Evolutionary conservation across 768 basidiomycete genomes (phyloP), one percentile per base, ranked within the genome.

Genomic region (Cubamyces sp.): DNA sequence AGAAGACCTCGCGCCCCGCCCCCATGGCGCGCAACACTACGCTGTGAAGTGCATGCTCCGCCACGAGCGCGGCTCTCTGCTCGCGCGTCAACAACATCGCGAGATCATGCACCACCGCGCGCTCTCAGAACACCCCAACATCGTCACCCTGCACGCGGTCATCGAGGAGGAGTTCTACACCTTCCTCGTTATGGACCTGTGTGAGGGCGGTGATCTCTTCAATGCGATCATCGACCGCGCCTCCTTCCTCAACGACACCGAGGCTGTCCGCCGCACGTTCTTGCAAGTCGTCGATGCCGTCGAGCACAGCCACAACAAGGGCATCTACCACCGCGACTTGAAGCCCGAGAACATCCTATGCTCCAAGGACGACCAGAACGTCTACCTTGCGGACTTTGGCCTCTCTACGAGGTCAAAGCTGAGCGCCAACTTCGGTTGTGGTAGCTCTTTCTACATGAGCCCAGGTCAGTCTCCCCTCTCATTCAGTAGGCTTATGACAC

Each of bases 271-370:
- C 55, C 55, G 68, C 28, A 78, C 80, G 45, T 85, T 84, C 73
- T 69, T 82, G 12, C 83, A 86, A 66, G 77, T 86, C 63, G 59
- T 84, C 66, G 81, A 82, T 66, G 79, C 83, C 7, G 77, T 86
- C 62, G 76, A 79, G 45, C 77, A 79, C 66, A 80, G 80, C 67
- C 84, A 86, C 66, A 67, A 71, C 23, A 68, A 74, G 45, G 81
- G 81, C 45, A 80, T 86, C 64, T 82, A 74, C 70, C 84, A 85
- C 65, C 82, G 83, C 39, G 84, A 85, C 65, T 74, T 86, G 49
- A 86, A 85, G 71, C 84, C 84, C 0, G 84, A 86, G 71, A 82
- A 76, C 69, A 78, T 83, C 60, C 69, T 84, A 39, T 80, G 78
- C 69, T 76, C 62, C 69, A 74, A 55, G 73, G 80, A 59, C 53